These are phyloP conservation scores for Intubia oerlemansii DNA, from an alignment of 2,329 filamentous ascomycete genomes.

Conservation along the genomic window DNA sequence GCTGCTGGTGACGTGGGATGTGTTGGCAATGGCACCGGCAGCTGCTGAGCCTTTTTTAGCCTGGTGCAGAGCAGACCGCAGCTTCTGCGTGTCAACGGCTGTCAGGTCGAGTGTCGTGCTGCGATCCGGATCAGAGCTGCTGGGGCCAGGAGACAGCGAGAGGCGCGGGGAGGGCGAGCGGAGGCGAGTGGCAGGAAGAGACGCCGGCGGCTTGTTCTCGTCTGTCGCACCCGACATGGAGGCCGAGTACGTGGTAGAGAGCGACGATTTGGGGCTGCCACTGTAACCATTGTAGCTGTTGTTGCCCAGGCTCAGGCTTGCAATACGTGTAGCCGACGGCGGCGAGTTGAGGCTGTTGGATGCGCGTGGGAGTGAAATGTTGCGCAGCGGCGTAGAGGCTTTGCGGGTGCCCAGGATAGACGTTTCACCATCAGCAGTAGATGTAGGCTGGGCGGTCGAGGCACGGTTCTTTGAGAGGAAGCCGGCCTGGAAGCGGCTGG, in stretches of 20 bases:
- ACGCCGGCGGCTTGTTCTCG: constrained; percentile 27
- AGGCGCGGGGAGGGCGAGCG: constrained; percentile 4
- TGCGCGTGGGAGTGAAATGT: constrained; percentile 25
- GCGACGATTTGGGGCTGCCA: constrained; percentile 11
- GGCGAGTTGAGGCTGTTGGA: constrained; percentile 26
- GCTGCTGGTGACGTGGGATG: no score
- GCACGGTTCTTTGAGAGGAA: constrained; percentile 43
- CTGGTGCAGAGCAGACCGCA: constrained; percentile 31
- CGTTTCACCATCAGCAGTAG: no score
- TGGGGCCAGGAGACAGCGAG: no score
- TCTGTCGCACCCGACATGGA: constrained; percentile 14
- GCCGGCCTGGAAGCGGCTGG: constrained; percentile 68
- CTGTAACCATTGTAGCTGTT: no score
- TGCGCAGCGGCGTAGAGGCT: constrained; percentile 24
- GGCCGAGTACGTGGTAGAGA: background rate
- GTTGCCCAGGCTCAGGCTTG: constrained; percentile 5
- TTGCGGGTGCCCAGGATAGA: no score
- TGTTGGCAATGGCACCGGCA: no score
- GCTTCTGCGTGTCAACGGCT: constrained; percentile 28
- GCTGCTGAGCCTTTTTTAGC: constrained; percentile 21
- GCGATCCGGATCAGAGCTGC: constrained; percentile 6
- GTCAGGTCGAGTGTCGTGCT: constrained; percentile 1
- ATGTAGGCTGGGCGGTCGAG: no score
- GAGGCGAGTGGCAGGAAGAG: no score
- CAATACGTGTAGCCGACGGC: constrained; percentile 15